Conservation (phyloP, 176 grass and related monocot species). For the Lolium rigidum region DNA sequence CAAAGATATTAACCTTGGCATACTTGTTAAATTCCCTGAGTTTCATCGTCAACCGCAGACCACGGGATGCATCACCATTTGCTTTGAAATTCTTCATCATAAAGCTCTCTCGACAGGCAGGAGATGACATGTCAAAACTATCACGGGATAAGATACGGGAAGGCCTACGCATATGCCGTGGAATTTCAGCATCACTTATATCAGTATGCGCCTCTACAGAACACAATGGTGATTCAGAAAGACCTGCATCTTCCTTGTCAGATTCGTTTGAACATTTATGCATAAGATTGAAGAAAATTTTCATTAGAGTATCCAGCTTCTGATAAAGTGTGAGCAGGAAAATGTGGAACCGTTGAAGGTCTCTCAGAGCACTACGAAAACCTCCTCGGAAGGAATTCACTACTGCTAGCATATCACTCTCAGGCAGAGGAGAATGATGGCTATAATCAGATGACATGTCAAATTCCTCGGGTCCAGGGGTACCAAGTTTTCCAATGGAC, state of each 20-base stretch:
- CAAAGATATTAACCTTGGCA: slow-evolving; percentile 73
- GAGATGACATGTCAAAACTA: slow-evolving; percentile 62
- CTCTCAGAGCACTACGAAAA: slow-evolving; percentile 80
- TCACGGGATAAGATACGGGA: slow-evolving; percentile 61
- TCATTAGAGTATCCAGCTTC: slow-evolving; percentile 78
- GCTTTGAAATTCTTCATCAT: slow-evolving; percentile 59
- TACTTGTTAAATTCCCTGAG: slow-evolving; percentile 92
- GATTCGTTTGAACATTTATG: slow-evolving; percentile 64
- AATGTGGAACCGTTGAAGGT: slow-evolving; percentile 87
- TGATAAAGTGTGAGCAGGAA: slow-evolving; percentile 88
- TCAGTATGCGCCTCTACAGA: slow-evolving; percentile 48
- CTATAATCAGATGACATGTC: slow-evolving; percentile 49
- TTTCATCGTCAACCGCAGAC: slow-evolving; percentile 81
- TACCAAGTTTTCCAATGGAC: slow-evolving; percentile 80
- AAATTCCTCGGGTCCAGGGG: slow-evolving; percentile 56
- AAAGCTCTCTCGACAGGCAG: slow-evolving; percentile 69
- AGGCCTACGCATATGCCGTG: slow-evolving; percentile 50
- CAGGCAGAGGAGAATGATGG: slow-evolving; percentile 51
- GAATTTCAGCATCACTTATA: slow-evolving; percentile 57
- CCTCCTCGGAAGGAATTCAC: slow-evolving; percentile 84
- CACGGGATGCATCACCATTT: slow-evolving; percentile 66
- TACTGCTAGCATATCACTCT: slow-evolving; percentile 56
- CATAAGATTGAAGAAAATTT: slow-evolving; percentile 71
- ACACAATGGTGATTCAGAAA: slow-evolving; percentile 55
- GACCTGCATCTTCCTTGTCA: slow-evolving; percentile 70